phyloP scores from a whole-genome alignment of 2,329 filamentous ascomycete species.

The Coniochaeta sp. region DNA sequence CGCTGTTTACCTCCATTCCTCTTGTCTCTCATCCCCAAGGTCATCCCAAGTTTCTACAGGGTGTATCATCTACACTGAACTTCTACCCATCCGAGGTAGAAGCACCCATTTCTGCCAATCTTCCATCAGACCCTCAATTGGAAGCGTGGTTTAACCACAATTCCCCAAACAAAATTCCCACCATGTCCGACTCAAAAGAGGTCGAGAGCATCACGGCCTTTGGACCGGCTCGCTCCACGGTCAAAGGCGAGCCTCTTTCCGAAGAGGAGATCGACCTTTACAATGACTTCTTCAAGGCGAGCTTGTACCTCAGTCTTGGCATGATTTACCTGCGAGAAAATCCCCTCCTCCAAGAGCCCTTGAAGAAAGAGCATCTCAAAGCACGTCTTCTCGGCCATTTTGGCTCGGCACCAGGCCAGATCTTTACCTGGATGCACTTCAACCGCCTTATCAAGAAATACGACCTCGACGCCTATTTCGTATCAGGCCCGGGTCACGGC shows the following conservation, averaged over 20 bases:
- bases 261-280: conserved; percentile 60
- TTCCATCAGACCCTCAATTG: background rate
- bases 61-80: background rate
- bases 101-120: background rate
- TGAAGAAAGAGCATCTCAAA: conserved; percentile 66
- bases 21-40: background rate
- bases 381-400: conserved; percentile 69
- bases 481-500: conserved; percentile 72
- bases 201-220: conserved; percentile 55
- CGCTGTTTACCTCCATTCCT: background rate
- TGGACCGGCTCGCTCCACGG: conserved; percentile 57
- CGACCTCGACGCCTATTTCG: conserved; percentile 62
- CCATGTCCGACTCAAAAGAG: conserved; percentile 19
- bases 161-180: background rate
- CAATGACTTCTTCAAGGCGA: conserved; percentile 68
- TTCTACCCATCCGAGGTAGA: background rate
- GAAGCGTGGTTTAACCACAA: background rate
- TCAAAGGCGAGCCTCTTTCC: conserved; percentile 54
- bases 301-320: conserved; percentile 66
- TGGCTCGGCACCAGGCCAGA: conserved; percentile 73
- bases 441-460: conserved; percentile 79
- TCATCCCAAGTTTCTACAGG: background rate
- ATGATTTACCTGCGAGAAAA: conserved; percentile 77
- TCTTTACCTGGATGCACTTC: conserved; percentile 77
- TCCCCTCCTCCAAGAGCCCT: conserved; percentile 61